phyloP scores from a whole-genome alignment of 106 monocot species.

The Agapanthus africanus region DNA sequence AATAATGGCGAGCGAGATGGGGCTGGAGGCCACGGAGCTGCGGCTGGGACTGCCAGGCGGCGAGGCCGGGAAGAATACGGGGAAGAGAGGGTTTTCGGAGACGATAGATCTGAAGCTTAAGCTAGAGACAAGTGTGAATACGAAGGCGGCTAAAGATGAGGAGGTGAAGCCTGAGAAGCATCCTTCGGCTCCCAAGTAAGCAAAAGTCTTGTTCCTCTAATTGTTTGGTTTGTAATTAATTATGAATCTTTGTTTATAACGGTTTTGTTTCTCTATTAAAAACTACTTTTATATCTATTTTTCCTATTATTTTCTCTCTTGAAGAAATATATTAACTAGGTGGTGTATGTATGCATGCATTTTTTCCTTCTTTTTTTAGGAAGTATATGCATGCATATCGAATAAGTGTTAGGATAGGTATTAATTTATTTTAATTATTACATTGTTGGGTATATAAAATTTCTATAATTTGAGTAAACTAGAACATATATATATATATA shows the following conservation, averaged over 20 bases:
- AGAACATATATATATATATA: too few species aligned
- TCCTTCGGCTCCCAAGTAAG: slow-evolving; percentile 52
- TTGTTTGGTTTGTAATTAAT: too few species aligned
- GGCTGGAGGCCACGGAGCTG: slow-evolving; percentile 49
- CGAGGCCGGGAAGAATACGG: slow-evolving; percentile 16
- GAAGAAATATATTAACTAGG: not conserved
- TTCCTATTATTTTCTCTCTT: not conserved
- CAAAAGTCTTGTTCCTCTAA: too few species aligned
- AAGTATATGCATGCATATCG: too few species aligned
- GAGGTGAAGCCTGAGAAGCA: slow-evolving; percentile 39
- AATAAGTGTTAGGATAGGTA: too few species aligned
- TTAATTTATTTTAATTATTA: too few species aligned
- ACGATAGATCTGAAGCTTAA: slow-evolving; percentile 56
- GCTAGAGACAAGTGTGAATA: slow-evolving; percentile 5
- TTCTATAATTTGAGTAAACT: too few species aligned
- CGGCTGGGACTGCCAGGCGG: slow-evolving; percentile 53
- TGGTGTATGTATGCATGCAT: too few species aligned
- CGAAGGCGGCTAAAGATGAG: not conserved
- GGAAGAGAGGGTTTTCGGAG: slow-evolving; percentile 44
- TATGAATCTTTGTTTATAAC: too few species aligned
- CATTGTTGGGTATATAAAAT: too few species aligned
- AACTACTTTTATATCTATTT: not conserved
- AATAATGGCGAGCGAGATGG: slow-evolving; percentile 16
- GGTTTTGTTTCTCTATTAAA: too few species aligned
- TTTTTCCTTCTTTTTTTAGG: too few species aligned